These are phyloP conservation scores for Xylariomycetidae sp. DNA, from an alignment of 2,329 filamentous ascomycete species.

Conservation along the genomic window DNA sequence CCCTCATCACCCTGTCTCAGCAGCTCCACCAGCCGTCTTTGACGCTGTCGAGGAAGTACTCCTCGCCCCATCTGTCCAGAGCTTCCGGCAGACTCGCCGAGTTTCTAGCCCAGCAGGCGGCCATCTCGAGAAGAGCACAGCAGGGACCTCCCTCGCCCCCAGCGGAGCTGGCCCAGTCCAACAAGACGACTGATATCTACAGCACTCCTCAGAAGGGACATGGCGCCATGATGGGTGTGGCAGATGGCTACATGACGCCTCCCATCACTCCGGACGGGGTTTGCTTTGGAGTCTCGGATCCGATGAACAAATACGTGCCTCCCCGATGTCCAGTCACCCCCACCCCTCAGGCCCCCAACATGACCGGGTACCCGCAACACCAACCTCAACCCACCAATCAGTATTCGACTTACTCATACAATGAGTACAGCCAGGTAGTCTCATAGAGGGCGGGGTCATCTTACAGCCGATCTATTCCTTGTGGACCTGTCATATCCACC, in stretches of 20 bases:
- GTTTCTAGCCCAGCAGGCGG: constrained; percentile 56
- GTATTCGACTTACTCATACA: constrained; percentile 40
- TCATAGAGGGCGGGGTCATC: constrained; percentile 14
- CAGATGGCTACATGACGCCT: constrained; percentile 76
- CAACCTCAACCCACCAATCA: constrained; percentile 34
- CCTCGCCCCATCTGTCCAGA: constrained; percentile 46
- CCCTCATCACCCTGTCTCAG: constrained; percentile 55
- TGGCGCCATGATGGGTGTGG: constrained; percentile 54
- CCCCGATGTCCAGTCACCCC: constrained; percentile 60
- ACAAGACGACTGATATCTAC: constrained; percentile 60
- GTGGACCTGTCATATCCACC: constrained; percentile 12
- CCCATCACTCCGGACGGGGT: constrained; percentile 77
- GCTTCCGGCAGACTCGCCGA: constrained; percentile 53
- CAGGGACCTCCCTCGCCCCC: constrained; percentile 56
- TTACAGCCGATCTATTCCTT: constrained; percentile 4
- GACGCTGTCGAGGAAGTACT: constrained; percentile 57
- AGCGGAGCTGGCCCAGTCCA: constrained; percentile 43
- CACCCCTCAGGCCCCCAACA: constrained; percentile 45
- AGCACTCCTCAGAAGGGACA: constrained; percentile 77
- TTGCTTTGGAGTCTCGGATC: constrained; percentile 42
- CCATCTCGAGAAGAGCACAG: constrained; percentile 43
- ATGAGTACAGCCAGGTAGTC: constrained; percentile 32
- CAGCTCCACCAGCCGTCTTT: constrained; percentile 55
- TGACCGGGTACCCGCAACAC: constrained; percentile 30
- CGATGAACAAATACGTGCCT: constrained; percentile 43